These are phyloP conservation scores for Gnomoniopsis sp. DNA, from an alignment of 2,329 filamentous ascomycete genomes.

Conservation along the genomic window DNA sequence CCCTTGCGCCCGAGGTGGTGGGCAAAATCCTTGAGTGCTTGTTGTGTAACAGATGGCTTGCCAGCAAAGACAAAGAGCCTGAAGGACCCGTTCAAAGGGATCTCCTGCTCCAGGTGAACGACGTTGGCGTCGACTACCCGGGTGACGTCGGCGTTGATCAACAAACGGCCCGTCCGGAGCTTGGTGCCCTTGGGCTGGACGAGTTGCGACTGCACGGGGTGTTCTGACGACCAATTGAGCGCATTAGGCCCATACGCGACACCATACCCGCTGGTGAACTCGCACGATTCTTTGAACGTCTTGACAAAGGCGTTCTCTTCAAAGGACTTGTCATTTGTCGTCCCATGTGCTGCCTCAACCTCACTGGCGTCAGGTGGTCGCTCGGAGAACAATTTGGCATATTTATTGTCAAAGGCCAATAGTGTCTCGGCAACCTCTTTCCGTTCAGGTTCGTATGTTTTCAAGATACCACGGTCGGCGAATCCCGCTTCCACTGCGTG, in stretches of 20 bases:
- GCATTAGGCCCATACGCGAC: conserved; percentile 79
- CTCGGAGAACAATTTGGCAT: conserved; percentile 85
- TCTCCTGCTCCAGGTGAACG: conserved; percentile 85
- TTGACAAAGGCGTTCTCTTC: conserved; percentile 79
- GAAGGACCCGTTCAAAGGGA: conserved; percentile 85
- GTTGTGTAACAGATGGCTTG: conserved; percentile 52
- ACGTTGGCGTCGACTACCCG: conserved; percentile 85
- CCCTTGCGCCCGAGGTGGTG: conserved; percentile 58
- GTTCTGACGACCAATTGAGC: conserved; percentile 76
- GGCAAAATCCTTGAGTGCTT: conserved; percentile 69
- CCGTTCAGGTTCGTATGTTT: conserved; percentile 84
- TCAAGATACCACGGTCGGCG: conserved; percentile 69
- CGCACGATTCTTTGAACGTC: conserved; percentile 86
- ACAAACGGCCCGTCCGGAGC: conserved; percentile 69
- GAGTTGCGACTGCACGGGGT: conserved; percentile 67
- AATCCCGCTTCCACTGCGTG: conserved; percentile 85
- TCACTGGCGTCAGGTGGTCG: conserved; percentile 70
- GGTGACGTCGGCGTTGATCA: conserved; percentile 78
- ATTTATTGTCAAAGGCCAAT: conserved; percentile 82
- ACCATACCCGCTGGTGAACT: conserved; percentile 90
- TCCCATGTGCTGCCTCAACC: conserved; percentile 61
- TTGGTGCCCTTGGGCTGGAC: conserved; percentile 65
- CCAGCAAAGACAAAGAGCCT: conserved; percentile 86
- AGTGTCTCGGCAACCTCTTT: conserved; percentile 81
- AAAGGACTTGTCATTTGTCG: neutral